Percentiles rank a stretch among this genome's conserved stretches.
Evolutionary conservation across 75 land plant species (phyloP).

Genomic region (Selaginella tamariscina): DNA sequence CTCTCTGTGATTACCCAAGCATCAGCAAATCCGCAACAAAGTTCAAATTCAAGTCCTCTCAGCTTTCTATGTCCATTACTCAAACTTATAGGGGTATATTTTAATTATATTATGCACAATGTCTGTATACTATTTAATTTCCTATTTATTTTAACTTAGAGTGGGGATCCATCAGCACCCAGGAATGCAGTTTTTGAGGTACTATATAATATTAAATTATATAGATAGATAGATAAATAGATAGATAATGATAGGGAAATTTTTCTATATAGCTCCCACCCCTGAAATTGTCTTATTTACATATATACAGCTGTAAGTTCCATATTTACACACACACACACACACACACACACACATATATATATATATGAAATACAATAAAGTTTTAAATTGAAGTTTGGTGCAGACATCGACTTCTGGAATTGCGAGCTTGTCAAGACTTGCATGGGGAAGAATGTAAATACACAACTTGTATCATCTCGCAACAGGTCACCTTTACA

Average conservation of each 20-base stretch:
- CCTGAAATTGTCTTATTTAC: neutral
- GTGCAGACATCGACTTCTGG: constrained; percentile 62
- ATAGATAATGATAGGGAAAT: neutral
- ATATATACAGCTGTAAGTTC: neutral
- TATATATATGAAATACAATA: neutral
- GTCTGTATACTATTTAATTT: neutral
- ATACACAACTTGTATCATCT: constrained; percentile 14
- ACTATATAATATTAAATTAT: neutral
- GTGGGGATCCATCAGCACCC: constrained; percentile 60
- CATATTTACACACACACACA: neutral
- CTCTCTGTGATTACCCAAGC: too few relatives aligned
- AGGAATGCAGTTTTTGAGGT: constrained; percentile 61
- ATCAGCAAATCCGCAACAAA: too few relatives aligned
- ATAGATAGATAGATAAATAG: neutral
- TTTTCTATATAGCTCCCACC: neutral
- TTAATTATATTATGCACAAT: neutral
- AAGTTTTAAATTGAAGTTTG: neutral
- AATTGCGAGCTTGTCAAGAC: constrained; percentile 53
- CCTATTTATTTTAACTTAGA: constrained; percentile 20
- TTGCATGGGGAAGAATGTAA: constrained; percentile 76
- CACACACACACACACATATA: neutral
- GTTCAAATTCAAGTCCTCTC: too few relatives aligned
- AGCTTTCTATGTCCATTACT: constrained; percentile 56
- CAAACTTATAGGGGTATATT: constrained; percentile 39
- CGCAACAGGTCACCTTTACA: constrained; percentile 16